Percentiles rank a stretch among this genome's conserved stretches.
These are phyloP conservation scores for Didymella segeticola DNA, from an alignment of 2,329 filamentous ascomycete genomes.

Conservation along the genomic window DNA sequence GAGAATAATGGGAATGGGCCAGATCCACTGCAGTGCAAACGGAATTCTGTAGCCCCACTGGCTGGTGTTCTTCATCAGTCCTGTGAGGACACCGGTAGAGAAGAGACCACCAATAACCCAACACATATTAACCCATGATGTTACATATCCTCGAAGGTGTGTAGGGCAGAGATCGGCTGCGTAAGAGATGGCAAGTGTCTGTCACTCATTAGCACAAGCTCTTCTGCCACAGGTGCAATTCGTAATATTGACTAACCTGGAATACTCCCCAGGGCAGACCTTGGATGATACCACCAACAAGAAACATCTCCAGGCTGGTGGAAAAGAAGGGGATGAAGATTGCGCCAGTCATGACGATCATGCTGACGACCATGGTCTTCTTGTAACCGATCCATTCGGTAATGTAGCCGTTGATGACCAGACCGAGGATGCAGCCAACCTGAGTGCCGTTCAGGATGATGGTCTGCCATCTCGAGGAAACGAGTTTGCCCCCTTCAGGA, in stretches of 20 bases:
- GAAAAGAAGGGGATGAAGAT: slow-evolving; percentile 40
- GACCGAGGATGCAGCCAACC: slow-evolving; percentile 51
- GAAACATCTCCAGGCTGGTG: slow-evolving; percentile 59
- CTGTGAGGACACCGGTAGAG: slow-evolving; percentile 71
- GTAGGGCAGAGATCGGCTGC: slow-evolving; percentile 67
- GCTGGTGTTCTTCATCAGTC: slow-evolving; percentile 67
- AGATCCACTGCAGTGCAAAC: slow-evolving; percentile 77
- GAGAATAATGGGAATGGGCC: slow-evolving; percentile 70
- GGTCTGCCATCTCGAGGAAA: slow-evolving; percentile 53
- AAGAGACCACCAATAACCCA: slow-evolving; percentile 73
- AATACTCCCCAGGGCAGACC: slow-evolving; percentile 54
- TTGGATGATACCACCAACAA: slow-evolving; percentile 62
- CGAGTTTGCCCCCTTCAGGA: slow-evolving; percentile 44
- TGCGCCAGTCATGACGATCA: slow-evolving; percentile 31
- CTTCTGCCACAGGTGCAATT: neutral
- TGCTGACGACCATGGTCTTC: slow-evolving; percentile 35
- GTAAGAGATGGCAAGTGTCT: slow-evolving; percentile 38
- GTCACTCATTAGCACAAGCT: neutral
- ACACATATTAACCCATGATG: slow-evolving; percentile 74
- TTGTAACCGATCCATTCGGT: slow-evolving; percentile 51
- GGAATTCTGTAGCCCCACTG: slow-evolving; percentile 69
- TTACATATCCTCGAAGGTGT: slow-evolving; percentile 62
- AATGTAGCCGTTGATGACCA: slow-evolving; percentile 53
- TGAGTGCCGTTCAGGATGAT: slow-evolving; percentile 53
- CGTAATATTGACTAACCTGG: slow-evolving; percentile 12